These are phyloP conservation scores for Moesziomyces sp. DNA, from an alignment of 1,284 basidiomycete species.

Conservation along the genomic window DNA sequence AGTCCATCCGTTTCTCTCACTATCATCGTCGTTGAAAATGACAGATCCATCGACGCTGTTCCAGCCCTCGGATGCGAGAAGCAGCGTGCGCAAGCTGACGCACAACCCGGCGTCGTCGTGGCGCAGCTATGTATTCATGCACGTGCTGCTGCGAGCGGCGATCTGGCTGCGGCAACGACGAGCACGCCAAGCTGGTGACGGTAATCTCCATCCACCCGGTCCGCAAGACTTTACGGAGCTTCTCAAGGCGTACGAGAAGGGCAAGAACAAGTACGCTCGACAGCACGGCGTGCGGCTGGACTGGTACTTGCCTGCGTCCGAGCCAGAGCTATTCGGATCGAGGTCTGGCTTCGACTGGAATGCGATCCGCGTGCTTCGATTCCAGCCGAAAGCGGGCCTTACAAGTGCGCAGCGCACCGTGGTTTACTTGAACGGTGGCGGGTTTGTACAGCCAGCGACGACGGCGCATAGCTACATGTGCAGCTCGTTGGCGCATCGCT, in stretches of 20 bases:
- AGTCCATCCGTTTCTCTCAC: too few relatives aligned
- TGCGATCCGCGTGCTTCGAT: constrained; percentile 5
- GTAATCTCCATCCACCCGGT: background rate
- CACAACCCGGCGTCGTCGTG: constrained; percentile 1
- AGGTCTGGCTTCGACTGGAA: constrained; percentile 2
- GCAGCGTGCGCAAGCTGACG: constrained; percentile 4
- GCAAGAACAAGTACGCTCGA: constrained; percentile 7
- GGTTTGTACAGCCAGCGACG: constrained; percentile 2
- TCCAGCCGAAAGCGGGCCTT: background rate
- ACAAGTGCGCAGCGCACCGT: background rate
- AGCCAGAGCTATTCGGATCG: background rate
- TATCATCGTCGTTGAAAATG: too few relatives aligned
- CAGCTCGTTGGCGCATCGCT: constrained; percentile 5
- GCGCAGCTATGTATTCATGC: constrained; percentile 4
- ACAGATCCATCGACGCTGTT: background rate
- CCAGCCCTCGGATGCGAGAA: background rate
- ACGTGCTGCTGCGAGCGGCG: background rate
- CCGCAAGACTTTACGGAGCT: constrained; percentile 4
- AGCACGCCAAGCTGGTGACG: background rate
- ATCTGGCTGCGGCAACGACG: background rate
- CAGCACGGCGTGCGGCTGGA: constrained; percentile 4
- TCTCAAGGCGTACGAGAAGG: background rate
- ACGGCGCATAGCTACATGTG: constrained; percentile 7
- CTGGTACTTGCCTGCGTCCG: constrained; percentile 4
- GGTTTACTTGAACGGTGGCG: constrained; percentile 8